Conservation (phyloP, 169 alveolate species). For the Toxoplasma gondii region DNA sequence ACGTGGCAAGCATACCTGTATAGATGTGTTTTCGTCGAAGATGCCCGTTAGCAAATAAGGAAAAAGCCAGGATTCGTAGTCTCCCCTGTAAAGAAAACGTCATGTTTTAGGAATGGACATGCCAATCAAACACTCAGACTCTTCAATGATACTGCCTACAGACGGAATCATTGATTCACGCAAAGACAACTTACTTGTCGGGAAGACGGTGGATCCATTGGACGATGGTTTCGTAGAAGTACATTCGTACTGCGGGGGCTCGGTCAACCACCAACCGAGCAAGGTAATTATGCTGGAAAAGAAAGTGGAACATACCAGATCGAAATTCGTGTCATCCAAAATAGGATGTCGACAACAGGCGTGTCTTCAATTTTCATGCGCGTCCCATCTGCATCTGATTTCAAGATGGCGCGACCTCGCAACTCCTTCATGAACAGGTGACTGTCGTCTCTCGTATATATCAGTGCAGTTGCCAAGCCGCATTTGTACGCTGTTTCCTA, state of each 20-base stretch:
- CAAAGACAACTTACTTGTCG: conserved; percentile 71
- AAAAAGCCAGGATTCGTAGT: conserved; percentile 88
- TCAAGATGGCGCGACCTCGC: too few relatives aligned
- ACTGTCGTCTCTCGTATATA: too few relatives aligned
- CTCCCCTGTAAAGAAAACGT: conserved; percentile 73
- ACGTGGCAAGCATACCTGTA: conserved; percentile 67
- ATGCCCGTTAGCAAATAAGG: conserved; percentile 90
- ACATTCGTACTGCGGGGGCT: conserved; percentile 82
- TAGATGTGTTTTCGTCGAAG: conserved; percentile 83
- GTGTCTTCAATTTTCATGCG: too few relatives aligned
- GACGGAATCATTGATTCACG: too few relatives aligned
- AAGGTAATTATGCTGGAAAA: conserved; percentile 82
- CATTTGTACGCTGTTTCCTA: too few relatives aligned
- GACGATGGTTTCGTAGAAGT: conserved; percentile 81
- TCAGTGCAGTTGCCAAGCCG: too few relatives aligned
- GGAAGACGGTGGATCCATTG: conserved; percentile 83
- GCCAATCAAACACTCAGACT: too few relatives aligned
- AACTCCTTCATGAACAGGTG: too few relatives aligned
- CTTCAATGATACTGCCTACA: too few relatives aligned
- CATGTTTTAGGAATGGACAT: too few relatives aligned
- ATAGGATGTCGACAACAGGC: too few relatives aligned
- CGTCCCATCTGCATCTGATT: not conserved
- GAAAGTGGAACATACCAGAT: too few relatives aligned
- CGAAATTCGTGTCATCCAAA: not conserved
- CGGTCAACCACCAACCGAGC: conserved; percentile 88